These are phyloP conservation scores for Fusarium sp. DNA, from an alignment of 2,329 filamentous ascomycete genomes.

Conservation along the genomic window DNA sequence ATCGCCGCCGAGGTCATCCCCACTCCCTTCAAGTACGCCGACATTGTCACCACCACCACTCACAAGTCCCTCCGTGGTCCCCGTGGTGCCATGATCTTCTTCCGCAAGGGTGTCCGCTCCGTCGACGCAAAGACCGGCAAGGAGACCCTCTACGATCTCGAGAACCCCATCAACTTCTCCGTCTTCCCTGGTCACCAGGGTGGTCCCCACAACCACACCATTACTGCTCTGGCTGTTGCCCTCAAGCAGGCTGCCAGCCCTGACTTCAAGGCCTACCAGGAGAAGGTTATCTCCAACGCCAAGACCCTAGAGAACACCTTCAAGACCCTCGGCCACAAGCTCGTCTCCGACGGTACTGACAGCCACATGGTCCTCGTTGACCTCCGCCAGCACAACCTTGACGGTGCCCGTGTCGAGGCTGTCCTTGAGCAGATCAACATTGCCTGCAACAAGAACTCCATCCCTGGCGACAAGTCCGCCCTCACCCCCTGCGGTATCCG, in stretches of 20 bases:
- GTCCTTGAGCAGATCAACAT: conserved; percentile 99
- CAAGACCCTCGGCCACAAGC: conserved; percentile 91
- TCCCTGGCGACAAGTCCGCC: conserved; percentile 97
- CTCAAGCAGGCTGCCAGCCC: conserved; percentile 92
- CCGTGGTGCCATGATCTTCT: conserved; percentile 99
- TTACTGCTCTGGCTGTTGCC: conserved; percentile 94
- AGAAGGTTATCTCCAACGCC: conserved; percentile 92
- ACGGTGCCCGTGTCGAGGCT: conserved; percentile 95
- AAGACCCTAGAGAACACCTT: conserved; percentile 89
- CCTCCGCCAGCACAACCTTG: conserved; percentile 87
- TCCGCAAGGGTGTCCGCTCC: conserved; percentile 94
- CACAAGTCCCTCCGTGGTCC: conserved; percentile 99
- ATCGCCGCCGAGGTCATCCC: conserved; percentile 94
- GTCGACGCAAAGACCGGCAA: conserved; percentile 93
- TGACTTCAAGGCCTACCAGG: conserved; percentile 95
- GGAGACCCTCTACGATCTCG: conserved; percentile 91
- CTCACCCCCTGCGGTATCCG: conserved; percentile 95
- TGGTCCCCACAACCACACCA: conserved; percentile 99
- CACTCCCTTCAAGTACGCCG: conserved; percentile 91
- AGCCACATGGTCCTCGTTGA: conserved; percentile 98
- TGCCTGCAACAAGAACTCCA: conserved; percentile 99
- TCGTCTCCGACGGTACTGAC: conserved; percentile 96
- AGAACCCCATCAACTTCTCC: conserved; percentile 97
- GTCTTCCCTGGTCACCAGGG: conserved; percentile 99
- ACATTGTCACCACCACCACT: conserved; percentile 98